Percentiles rank a stretch among this genome's conserved stretches.
These are phyloP conservation scores for Apophysomyces ossiformis DNA, from an alignment of 371 early-diverging fungal genomes.

Conservation along the genomic window DNA sequence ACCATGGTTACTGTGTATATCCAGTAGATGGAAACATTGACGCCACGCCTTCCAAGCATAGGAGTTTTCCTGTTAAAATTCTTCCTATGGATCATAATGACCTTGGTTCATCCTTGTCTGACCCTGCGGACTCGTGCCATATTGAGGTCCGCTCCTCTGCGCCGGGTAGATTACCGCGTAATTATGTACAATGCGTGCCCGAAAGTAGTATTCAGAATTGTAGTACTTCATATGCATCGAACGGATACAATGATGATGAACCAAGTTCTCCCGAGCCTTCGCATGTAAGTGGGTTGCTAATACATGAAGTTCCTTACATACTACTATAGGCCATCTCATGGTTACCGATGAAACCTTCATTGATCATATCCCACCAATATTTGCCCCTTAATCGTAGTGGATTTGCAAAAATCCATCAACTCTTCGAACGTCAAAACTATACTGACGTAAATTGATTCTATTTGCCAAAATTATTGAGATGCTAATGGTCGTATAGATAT, in stretches of 20 bases:
- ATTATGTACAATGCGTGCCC: neutral
- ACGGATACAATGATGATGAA: neutral
- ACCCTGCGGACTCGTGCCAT: no score
- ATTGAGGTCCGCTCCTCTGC: no score
- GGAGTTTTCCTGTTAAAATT: no score
- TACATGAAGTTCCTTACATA: neutral
- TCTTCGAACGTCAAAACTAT: neutral
- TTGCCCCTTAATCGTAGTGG: neutral
- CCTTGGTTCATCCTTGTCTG: no score
- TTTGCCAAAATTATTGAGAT: neutral
- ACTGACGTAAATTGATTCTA: neutral
- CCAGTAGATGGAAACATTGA: no score
- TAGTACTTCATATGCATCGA: neutral
- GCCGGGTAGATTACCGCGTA: neutral
- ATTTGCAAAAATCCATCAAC: neutral
- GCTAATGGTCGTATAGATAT: constrained; percentile 34
- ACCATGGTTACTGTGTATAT: no score
- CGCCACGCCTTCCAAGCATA: no score
- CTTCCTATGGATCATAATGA: no score
- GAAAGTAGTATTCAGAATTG: neutral
- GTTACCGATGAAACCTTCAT: neutral
- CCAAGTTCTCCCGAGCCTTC: neutral
- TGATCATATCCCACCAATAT: neutral
- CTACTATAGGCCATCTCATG: neutral
- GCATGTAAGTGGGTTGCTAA: neutral